phyloP scores from a whole-genome alignment of 2,329 filamentous ascomycete species.

The Colletotrichum phormii region DNA sequence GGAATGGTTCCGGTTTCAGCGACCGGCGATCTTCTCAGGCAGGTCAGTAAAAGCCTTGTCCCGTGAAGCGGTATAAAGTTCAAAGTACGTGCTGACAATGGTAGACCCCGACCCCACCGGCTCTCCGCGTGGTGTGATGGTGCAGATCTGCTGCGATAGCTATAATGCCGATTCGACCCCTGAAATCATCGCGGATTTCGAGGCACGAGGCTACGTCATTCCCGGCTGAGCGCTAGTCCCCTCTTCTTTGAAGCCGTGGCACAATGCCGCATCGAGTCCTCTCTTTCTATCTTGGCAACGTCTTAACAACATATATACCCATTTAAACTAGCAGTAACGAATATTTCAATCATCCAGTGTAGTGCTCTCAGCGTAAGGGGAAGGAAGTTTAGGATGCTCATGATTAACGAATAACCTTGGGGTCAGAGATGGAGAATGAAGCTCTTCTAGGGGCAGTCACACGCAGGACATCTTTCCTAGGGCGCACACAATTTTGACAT shows the following conservation, averaged over 20 bases:
- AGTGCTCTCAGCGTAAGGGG: background rate
- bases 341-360: background rate
- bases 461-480: background rate
- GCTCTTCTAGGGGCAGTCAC: background rate
- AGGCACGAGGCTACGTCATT: slow-evolving; percentile 38
- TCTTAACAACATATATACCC: no score
- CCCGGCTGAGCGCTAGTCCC: background rate
- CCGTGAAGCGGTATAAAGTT: no score
- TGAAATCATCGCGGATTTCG: slow-evolving; percentile 41
- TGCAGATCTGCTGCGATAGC: slow-evolving; percentile 48
- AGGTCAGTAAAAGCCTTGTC: background rate
- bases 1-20: background rate
- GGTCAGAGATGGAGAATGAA: background rate
- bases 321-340: background rate
- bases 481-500: background rate
- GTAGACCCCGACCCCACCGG: no score
- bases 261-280: no score
- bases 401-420: background rate
- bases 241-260: background rate
- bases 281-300: no score
- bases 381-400: background rate
- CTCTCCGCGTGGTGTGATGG: slow-evolving; percentile 42
- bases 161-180: slow-evolving; percentile 44
- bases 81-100: no score
- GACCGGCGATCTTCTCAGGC: background rate